These are phyloP conservation scores for Fusarium buharicum DNA, from an alignment of 2,329 filamentous ascomycete genomes.

Conservation along the genomic window DNA sequence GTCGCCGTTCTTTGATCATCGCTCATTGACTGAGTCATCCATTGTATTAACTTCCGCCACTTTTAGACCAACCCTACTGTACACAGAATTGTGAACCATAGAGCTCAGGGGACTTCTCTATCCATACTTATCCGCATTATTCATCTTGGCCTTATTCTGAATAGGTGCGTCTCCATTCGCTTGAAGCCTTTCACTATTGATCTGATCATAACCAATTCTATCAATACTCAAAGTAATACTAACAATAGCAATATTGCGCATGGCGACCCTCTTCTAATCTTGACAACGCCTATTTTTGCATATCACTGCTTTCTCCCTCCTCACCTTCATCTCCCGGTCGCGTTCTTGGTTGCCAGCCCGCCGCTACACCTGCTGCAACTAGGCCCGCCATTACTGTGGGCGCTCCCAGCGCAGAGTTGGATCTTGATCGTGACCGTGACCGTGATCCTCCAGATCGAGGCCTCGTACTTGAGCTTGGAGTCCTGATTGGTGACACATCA, in stretches of 20 bases:
- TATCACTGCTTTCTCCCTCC: slow-evolving; percentile 39
- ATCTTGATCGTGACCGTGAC: slow-evolving; percentile 38
- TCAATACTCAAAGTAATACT: slow-evolving; percentile 39
- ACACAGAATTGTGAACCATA: too few species aligned
- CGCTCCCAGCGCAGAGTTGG: slow-evolving; percentile 77
- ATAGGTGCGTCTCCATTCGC: not conserved
- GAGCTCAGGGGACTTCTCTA: too few species aligned
- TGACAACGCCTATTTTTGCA: slow-evolving; percentile 41
- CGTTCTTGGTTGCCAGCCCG: slow-evolving; percentile 76
- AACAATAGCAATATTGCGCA: slow-evolving; percentile 30
- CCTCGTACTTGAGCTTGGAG: slow-evolving; percentile 69
- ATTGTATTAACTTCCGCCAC: slow-evolving; percentile 16
- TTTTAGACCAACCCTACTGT: not conserved
- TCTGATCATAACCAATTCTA: slow-evolving; percentile 34
- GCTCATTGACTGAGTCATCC: slow-evolving; percentile 12
- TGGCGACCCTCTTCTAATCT: slow-evolving; percentile 1
- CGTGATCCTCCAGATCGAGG: slow-evolving; percentile 74
- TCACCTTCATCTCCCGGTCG: slow-evolving; percentile 44
- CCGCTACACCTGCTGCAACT: slow-evolving; percentile 79
- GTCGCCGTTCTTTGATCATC: not conserved
- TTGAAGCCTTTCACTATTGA: slow-evolving; percentile 26
- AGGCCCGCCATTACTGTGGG: slow-evolving; percentile 86
- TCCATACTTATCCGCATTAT: not conserved
- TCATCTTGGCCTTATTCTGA: not conserved
- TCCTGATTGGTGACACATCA: slow-evolving; percentile 59